Evolutionary conservation across 2,329 filamentous ascomycete species (phyloP).

Genomic region (Hawksworthiomyces lignivorus): DNA sequence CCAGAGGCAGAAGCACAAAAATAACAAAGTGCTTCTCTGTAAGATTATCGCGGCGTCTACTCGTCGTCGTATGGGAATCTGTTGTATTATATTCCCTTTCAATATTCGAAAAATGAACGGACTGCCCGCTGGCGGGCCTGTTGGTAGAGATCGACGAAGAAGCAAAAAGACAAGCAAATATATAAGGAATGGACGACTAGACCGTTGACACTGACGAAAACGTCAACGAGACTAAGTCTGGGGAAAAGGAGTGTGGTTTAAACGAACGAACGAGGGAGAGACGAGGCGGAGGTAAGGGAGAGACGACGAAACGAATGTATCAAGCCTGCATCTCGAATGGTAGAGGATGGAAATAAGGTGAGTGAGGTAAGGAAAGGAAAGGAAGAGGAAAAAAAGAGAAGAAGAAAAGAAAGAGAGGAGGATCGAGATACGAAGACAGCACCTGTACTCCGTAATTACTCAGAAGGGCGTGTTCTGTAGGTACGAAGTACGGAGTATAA

Average conservation of each 20-base stretch:
- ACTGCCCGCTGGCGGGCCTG: too few species aligned
- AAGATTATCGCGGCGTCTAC: neutral
- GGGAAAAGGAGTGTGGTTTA: neutral
- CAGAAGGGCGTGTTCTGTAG: too few species aligned
- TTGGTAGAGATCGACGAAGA: neutral
- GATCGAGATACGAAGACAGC: too few species aligned
- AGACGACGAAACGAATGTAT: neutral
- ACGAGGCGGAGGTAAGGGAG: neutral
- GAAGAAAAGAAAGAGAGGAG: neutral
- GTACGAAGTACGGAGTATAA: too few species aligned
- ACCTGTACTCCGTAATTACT: too few species aligned
- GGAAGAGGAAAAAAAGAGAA: neutral
- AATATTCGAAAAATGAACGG: too few species aligned
- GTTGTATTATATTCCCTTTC: too few species aligned
- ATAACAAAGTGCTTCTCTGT: too few species aligned
- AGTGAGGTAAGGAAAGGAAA: conserved; percentile 1
- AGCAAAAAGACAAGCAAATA: neutral
- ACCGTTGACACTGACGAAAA: neutral
- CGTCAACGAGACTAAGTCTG: neutral
- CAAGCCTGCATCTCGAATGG: too few species aligned
- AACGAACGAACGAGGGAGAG: neutral
- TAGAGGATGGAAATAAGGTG: too few species aligned
- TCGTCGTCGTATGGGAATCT: too few species aligned
- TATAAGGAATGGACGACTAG: neutral
- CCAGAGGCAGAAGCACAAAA: too few species aligned